Percentiles rank a stretch among this genome's conserved stretches.
Evolutionary conservation across 1,284 basidiomycete genomes (phyloP).

Genomic region (Cryptococcus neoformans): DNA sequence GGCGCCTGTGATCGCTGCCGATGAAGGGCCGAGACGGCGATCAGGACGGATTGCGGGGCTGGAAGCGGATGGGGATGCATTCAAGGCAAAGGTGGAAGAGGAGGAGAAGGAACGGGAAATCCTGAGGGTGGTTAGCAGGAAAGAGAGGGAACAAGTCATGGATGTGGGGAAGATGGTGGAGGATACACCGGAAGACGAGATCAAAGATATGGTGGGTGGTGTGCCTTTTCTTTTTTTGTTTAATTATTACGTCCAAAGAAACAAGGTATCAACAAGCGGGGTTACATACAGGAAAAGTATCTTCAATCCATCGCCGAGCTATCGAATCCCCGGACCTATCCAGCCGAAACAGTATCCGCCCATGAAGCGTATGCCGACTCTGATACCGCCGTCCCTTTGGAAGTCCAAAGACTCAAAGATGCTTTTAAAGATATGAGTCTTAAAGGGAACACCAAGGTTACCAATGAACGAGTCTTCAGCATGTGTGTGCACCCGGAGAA

Average conservation of each 20-base stretch:
- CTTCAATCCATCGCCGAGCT: slow-evolving; percentile 4
- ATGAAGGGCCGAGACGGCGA: slow-evolving; percentile 36
- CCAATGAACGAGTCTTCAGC: slow-evolving; percentile 50
- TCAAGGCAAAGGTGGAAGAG: slow-evolving; percentile 30
- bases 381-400: slow-evolving; percentile 14
- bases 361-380: slow-evolving; percentile 24
- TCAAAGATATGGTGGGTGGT: slow-evolving; percentile 15
- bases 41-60: slow-evolving; percentile 37
- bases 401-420: slow-evolving; percentile 27
- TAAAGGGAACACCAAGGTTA: slow-evolving; percentile 46
- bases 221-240: neutral
- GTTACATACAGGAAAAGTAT: slow-evolving; percentile 10
- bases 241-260: neutral
- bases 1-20: slow-evolving; percentile 8
- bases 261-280: neutral
- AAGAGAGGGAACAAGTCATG: slow-evolving; percentile 38
- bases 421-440: slow-evolving; percentile 39
- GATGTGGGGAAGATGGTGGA: slow-evolving; percentile 34
- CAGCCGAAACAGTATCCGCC: neutral
- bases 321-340: slow-evolving; percentile 7
- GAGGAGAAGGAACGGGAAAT: slow-evolving; percentile 36
- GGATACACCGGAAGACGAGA: slow-evolving; percentile 19
- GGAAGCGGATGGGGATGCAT: slow-evolving; percentile 36
- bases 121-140: slow-evolving; percentile 29
- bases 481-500: slow-evolving; percentile 51